phyloP scores from a whole-genome alignment of 257 asterid genomes.

The Cynanchum wilfordii region DNA sequence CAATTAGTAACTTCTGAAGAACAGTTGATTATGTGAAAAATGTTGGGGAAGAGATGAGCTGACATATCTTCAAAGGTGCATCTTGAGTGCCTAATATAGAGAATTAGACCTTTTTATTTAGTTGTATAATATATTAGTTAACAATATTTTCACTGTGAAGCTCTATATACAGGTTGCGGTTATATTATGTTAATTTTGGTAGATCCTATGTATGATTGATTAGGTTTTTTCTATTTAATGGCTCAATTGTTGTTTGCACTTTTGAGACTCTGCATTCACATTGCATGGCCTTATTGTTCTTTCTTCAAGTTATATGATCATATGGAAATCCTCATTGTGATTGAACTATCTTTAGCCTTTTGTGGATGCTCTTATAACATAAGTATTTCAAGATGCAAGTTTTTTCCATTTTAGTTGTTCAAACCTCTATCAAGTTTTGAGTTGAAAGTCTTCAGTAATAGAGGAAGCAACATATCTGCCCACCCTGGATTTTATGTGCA shows the following conservation, averaged over 20 bases:
- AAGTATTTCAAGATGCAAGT: neutral
- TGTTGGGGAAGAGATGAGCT: too few species aligned
- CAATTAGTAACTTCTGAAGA: constrained; percentile 17
- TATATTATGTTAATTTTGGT: neutral
- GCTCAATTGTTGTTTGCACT: neutral
- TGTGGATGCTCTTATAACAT: neutral
- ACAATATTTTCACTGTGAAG: neutral
- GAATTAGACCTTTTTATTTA: neutral
- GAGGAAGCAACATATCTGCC: neutral
- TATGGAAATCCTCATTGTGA: neutral
- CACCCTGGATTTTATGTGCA: neutral
- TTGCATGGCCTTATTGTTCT: neutral
- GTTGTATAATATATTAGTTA: neutral
- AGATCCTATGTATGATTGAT: neutral
- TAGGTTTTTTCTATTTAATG: neutral
- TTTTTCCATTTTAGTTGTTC: neutral
- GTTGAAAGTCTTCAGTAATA: neutral
- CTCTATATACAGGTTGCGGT: neutral
- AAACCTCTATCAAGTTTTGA: neutral
- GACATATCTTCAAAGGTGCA: neutral
- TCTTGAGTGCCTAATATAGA: neutral
- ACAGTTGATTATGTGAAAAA: constrained; percentile 8
- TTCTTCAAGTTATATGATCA: constrained; percentile 1
- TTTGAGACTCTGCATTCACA: neutral
- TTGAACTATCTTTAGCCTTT: neutral